Evolutionary conservation across 2,329 filamentous ascomycete species (phyloP), one percentile per base, ranked within the genome.

Genomic region (Apiospora malaysiana): DNA sequence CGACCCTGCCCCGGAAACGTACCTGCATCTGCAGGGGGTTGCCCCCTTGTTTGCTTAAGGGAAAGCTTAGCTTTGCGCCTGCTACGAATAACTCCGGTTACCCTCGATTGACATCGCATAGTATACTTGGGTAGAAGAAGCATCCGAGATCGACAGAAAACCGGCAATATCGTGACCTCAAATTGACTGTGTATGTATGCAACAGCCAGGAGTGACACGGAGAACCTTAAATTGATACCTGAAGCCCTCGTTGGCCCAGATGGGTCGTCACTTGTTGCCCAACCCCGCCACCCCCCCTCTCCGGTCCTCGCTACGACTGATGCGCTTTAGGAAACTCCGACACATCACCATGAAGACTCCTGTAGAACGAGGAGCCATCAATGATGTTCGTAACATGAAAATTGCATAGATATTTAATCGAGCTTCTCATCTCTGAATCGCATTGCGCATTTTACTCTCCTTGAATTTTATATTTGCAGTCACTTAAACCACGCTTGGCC

Each of bases 121-220:
- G 18, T 10, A 12, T 8, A 25, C 47, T 25, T 23, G n/a, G 21
- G 21, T 40, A 32, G 32, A 6, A 32, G 6, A 32, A 32, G 8
- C 2, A 10, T 14, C 4, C 10, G 8, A 43, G 32, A 25, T 43
- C 23, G 8, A 9, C 32, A n/a, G 14, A 45, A 14, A 32, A 2
- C 5, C 16, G 46, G 25, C 69, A 56, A n/a, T 66, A 69, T 68
- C 46, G 76, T 76, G 75, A 70, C 16, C 42, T 45, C 12, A 18
- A 16, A 45, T 45, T 45, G 42, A 45, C 10, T 2, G 40, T 32
- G 6, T 32, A 32, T 32, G 27, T 14, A 69, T 72, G 32, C 42
- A 74, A 14, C 67, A 75, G 40, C 4, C 8, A 59, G 70, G 77
- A n/a, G n/a, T 43, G 42, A 8, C 9, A 7, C 9, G 69, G 6